Evolutionary conservation across 2,329 filamentous ascomycete genomes (phyloP).

Genomic region (Fusarium pseudonygamai): DNA sequence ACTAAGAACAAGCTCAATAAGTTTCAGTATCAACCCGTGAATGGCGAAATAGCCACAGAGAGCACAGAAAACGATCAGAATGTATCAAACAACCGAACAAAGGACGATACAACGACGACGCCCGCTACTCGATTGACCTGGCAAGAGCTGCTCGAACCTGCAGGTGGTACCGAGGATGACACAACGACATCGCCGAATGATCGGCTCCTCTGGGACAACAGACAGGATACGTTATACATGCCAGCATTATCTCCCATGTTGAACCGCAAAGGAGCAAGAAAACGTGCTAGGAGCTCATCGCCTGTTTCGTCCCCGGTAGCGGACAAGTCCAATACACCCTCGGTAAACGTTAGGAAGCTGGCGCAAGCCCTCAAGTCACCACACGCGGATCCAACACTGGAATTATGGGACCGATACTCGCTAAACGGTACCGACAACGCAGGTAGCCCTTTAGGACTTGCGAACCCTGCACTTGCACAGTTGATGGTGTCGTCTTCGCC

Average conservation of each 20-base stretch:
- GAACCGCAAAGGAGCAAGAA: slow-evolving; percentile 64
- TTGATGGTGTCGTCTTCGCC: slow-evolving; percentile 78
- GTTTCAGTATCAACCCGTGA: slow-evolving; percentile 54
- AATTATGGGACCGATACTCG: slow-evolving; percentile 81
- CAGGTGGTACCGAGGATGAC: slow-evolving; percentile 54
- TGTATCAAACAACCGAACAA: slow-evolving; percentile 7
- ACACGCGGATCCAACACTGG: slow-evolving; percentile 75
- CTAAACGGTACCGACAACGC: slow-evolving; percentile 53
- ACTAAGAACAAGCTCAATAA: slow-evolving; percentile 71
- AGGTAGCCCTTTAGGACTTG: slow-evolving; percentile 55
- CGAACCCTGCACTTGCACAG: slow-evolving; percentile 69
- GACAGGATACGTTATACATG: slow-evolving; percentile 52
- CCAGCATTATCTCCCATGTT: slow-evolving; percentile 59
- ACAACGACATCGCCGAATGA: slow-evolving; percentile 67
- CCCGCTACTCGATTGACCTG: slow-evolving; percentile 64
- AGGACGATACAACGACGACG: slow-evolving; percentile 49
- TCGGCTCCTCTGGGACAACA: slow-evolving; percentile 68
- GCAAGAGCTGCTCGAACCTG: slow-evolving; percentile 65
- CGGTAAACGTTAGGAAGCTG: slow-evolving; percentile 67
- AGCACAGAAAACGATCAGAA: slow-evolving; percentile 25
- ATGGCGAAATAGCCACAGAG: slow-evolving; percentile 29
- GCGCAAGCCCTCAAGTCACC: slow-evolving; percentile 71
- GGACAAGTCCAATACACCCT: slow-evolving; percentile 54
- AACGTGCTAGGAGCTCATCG: slow-evolving; percentile 79
- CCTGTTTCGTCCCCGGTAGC: slow-evolving; percentile 72